phyloP scores from a whole-genome alignment of 768 basidiomycete genomes.

The Lanmaoa pseudosensibilis region DNA sequence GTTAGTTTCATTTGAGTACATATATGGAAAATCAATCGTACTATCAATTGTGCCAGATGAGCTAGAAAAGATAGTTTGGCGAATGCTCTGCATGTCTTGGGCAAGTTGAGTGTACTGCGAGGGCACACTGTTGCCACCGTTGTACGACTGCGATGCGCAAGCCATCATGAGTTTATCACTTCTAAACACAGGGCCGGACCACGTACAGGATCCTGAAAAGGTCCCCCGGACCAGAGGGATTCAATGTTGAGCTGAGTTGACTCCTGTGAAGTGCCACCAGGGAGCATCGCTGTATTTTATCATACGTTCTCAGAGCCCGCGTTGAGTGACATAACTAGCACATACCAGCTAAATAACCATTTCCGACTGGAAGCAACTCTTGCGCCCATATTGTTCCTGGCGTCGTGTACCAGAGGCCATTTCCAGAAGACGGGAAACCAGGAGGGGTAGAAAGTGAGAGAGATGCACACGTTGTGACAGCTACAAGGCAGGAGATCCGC shows the following conservation, averaged over 20 bases:
- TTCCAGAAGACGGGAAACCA: conserved; percentile 70
- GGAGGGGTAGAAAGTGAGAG: conserved; percentile 29
- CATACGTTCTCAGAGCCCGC: neutral
- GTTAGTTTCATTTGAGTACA: conserved; percentile 1
- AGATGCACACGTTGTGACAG: conserved; percentile 20
- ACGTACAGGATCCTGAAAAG: conserved; percentile 62
- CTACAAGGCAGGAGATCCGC: conserved; percentile 22
- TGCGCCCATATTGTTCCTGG: conserved; percentile 56
- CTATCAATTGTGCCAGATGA: conserved; percentile 59
- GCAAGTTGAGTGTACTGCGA: conserved; percentile 46
- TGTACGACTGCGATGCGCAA: conserved; percentile 45
- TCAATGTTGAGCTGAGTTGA: conserved; percentile 71
- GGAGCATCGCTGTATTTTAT: conserved; percentile 54
- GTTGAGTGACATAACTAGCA: neutral
- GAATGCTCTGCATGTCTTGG: conserved; percentile 50
- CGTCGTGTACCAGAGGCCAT: conserved; percentile 68
- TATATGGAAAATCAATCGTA: conserved; percentile 23
- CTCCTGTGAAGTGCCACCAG: conserved; percentile 61
- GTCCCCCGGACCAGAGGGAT: conserved; percentile 74
- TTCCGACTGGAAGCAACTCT: conserved; percentile 69
- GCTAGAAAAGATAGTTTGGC: conserved; percentile 57
- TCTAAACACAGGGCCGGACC: neutral
- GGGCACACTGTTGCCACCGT: conserved; percentile 64
- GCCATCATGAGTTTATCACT: neutral
- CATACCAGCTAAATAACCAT: conserved; percentile 67